These are phyloP conservation scores for Hymenoscyphus linearis DNA, from an alignment of 2,329 filamentous ascomycete species.

Conservation along the genomic window DNA sequence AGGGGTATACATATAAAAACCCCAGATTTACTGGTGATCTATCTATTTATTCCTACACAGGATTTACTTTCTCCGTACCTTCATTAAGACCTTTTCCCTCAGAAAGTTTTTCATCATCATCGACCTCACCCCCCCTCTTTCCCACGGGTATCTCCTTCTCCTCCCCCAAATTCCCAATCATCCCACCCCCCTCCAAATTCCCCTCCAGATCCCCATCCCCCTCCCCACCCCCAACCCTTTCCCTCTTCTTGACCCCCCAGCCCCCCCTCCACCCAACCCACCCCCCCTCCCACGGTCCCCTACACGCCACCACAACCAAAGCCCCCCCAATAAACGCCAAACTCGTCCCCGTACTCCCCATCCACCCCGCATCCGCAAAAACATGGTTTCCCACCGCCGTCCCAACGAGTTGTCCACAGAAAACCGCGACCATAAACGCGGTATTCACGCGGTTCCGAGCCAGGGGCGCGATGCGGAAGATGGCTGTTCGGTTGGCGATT, in stretches of 20 bases:
- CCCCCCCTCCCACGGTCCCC: conserved; percentile 50
- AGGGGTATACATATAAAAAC: too few species aligned
- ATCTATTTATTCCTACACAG: too few species aligned
- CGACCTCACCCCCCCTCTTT: neutral
- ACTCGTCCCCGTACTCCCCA: conserved; percentile 49
- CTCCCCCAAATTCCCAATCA: neutral
- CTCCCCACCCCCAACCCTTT: conserved; percentile 3
- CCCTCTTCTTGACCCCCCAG: conserved; percentile 39
- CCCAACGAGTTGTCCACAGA: conserved; percentile 70
- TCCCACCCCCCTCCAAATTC: neutral
- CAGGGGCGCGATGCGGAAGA: conserved; percentile 66
- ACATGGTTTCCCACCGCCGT: conserved; percentile 53
- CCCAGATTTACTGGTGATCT: too few species aligned
- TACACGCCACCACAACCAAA: conserved; percentile 40
- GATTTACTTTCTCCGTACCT: too few species aligned
- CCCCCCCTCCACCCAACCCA: conserved; percentile 60
- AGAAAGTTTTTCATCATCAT: too few species aligned
- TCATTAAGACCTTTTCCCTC: too few species aligned
- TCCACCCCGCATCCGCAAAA: conserved; percentile 52
- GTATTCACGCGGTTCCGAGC: conserved; percentile 74
- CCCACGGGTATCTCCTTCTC: neutral
- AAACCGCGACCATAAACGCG: conserved; percentile 72
- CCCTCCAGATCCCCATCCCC: neutral
- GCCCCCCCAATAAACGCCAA: conserved; percentile 48
- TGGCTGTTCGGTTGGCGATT: conserved; percentile 65